A percentile compares a stretch with the other conserved stretches of the same genome.
phyloP scores from a whole-genome alignment of 176 grass and related monocot genomes.

The Puya raimondii region DNA sequence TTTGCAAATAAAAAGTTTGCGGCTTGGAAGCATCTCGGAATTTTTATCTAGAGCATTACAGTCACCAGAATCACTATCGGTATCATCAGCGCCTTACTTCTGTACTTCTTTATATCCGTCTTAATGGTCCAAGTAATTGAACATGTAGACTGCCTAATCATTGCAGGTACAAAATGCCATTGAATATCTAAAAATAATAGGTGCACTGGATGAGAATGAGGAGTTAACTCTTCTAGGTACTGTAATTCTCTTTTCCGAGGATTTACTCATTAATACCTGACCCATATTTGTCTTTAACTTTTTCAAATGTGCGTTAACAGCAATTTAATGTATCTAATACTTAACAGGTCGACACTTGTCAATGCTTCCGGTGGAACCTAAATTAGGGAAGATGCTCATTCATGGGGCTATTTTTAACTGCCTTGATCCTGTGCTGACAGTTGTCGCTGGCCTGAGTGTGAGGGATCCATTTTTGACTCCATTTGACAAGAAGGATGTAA shows the following conservation, averaged over 20 bases:
- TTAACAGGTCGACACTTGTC: constrained; percentile 74
- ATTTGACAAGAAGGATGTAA: constrained; percentile 99
- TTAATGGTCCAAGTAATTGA: too few relatives aligned
- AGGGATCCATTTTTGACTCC: constrained; percentile 94
- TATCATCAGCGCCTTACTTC: constrained; percentile 17
- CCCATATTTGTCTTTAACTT: too few relatives aligned
- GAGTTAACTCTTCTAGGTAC: constrained; percentile 88
- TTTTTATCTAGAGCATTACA: constrained; percentile 97
- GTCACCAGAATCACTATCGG: constrained; percentile 89
- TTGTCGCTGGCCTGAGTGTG: constrained; percentile 88
- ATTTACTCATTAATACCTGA: not conserved
- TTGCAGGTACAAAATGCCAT: constrained; percentile 95
- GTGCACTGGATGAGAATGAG: constrained; percentile 90
- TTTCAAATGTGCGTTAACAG: not conserved
- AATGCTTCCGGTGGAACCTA: constrained; percentile 97
- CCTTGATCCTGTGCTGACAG: constrained; percentile 82
- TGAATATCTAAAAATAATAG: constrained; percentile 94
- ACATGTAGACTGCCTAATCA: not conserved
- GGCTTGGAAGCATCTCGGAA: constrained; percentile 85
- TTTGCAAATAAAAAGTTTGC: constrained; percentile 98
- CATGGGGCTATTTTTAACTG: constrained; percentile 98
- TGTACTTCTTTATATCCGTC: too few relatives aligned
- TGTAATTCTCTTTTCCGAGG: not conserved
- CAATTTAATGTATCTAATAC: constrained; percentile 11
- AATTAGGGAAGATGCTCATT: constrained; percentile 97